Evolutionary conservation across 352 stramenopile genomes (phyloP).

Genomic region (Pythium aristosporum): DNA sequence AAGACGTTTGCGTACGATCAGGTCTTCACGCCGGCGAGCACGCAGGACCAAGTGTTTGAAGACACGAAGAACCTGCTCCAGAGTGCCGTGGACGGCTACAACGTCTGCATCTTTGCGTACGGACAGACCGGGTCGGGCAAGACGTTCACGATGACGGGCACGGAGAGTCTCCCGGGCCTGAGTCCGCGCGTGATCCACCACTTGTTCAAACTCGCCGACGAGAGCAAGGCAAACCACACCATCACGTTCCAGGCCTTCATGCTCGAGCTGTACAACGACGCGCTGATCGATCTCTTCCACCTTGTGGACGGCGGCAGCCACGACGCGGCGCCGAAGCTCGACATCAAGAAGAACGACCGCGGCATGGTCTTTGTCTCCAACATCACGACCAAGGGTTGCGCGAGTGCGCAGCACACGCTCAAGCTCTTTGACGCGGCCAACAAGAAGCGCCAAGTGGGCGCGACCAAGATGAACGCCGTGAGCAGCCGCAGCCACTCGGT

Average conservation of each 20-base stretch:
- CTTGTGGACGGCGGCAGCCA: constrained; percentile 65
- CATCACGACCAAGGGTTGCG: constrained; percentile 71
- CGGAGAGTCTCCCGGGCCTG: constrained; percentile 68
- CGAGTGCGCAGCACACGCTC: constrained; percentile 71
- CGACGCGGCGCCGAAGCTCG: constrained; percentile 70
- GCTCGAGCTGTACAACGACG: constrained; percentile 93
- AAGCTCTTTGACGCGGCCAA: constrained; percentile 87
- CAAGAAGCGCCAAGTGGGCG: constrained; percentile 86
- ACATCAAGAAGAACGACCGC: constrained; percentile 94
- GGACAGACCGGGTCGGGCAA: constrained; percentile 93
- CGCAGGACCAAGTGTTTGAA: constrained; percentile 89
- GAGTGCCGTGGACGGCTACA: constrained; percentile 89
- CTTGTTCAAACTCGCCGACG: constrained; percentile 74
- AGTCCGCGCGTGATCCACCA: constrained; percentile 86
- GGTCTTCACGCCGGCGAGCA: constrained; percentile 78
- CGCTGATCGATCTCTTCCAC: constrained; percentile 86
- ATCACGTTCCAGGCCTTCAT: constrained; percentile 88
- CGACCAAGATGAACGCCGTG: constrained; percentile 93
- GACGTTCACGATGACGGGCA: constrained; percentile 93
- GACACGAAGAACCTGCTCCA: constrained; percentile 92
- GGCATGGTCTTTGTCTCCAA: constrained; percentile 92
- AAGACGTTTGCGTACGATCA: constrained; percentile 91
- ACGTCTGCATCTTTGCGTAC: constrained; percentile 94
- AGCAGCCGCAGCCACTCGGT: constrained; percentile 90
- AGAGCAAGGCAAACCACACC: constrained; percentile 44